phyloP scores from a whole-genome alignment of 139 green algal species.

The Deuterostichococcus epilithicus region DNA sequence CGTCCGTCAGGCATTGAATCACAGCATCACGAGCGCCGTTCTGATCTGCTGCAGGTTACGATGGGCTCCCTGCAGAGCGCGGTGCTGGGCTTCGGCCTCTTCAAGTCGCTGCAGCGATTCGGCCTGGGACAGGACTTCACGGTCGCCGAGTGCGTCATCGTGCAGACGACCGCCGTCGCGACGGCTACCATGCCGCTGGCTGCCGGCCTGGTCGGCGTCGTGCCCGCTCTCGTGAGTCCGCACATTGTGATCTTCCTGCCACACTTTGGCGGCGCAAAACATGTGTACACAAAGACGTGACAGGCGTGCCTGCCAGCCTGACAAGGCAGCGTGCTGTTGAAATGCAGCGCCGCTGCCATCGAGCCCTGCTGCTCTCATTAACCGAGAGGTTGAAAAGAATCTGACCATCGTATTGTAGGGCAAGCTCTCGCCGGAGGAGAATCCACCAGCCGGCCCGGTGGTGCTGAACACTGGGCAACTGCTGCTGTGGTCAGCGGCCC shows the following conservation, averaged over 20 bases:
- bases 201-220: constrained; percentile 51
- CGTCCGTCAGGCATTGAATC: too few relatives aligned
- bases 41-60: constrained; percentile 19
- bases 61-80: constrained; percentile 56
- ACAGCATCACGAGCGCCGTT: not conserved
- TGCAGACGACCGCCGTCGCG: constrained; percentile 57
- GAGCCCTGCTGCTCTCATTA: too few relatives aligned
- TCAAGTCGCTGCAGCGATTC: constrained; percentile 30
- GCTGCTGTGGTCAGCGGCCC: constrained; percentile 39
- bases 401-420: too few relatives aligned
- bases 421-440: constrained; percentile 37
- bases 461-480: constrained; percentile 31
- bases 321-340: too few relatives aligned
- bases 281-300: too few relatives aligned
- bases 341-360: too few relatives aligned
- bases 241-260: too few relatives aligned
- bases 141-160: constrained; percentile 55
- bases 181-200: constrained; percentile 59
- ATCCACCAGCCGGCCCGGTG: constrained; percentile 29
- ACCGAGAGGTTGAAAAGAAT: too few relatives aligned
- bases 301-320: too few relatives aligned
- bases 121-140: constrained; percentile 29
- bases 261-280: too few relatives aligned
- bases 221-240: constrained; percentile 35
- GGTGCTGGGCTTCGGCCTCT: constrained; percentile 52